These are phyloP conservation scores for Ophiognomonia clavigignenti-juglandacearum DNA, from an alignment of 2,329 filamentous ascomycete genomes.

Conservation along the genomic window DNA sequence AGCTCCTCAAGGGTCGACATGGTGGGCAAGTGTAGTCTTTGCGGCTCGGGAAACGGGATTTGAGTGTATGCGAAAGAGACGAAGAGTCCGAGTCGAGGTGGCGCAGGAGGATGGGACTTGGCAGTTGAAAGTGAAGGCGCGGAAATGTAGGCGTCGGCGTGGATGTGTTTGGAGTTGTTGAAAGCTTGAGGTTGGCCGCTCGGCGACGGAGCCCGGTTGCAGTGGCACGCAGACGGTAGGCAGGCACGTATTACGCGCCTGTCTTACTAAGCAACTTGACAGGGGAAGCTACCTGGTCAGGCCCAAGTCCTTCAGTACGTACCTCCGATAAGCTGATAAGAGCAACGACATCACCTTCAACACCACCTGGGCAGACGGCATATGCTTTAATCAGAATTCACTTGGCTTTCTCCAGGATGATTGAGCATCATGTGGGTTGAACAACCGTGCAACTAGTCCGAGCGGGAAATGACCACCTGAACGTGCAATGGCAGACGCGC, in stretches of 20 bases:
- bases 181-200: neutral
- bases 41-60: neutral
- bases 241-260: neutral
- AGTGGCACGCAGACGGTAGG: no score
- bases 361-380: no score
- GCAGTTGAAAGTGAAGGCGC: neutral
- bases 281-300: no score
- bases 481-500: no score
- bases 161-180: neutral
- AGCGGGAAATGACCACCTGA: no score
- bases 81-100: neutral
- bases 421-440: no score
- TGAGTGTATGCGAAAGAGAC: neutral
- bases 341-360: no score
- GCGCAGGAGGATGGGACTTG: neutral
- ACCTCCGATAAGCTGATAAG: neutral
- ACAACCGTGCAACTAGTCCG: no score
- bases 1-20: constrained; percentile 94
- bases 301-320: neutral
- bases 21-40: constrained; percentile 25
- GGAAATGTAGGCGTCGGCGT: neutral
- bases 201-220: neutral
- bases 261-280: neutral
- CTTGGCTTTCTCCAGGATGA: no score
- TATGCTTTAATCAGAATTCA: no score